These are phyloP conservation scores for Aspergillus felis DNA, from an alignment of 2,329 filamentous ascomycete species.

Conservation along the genomic window DNA sequence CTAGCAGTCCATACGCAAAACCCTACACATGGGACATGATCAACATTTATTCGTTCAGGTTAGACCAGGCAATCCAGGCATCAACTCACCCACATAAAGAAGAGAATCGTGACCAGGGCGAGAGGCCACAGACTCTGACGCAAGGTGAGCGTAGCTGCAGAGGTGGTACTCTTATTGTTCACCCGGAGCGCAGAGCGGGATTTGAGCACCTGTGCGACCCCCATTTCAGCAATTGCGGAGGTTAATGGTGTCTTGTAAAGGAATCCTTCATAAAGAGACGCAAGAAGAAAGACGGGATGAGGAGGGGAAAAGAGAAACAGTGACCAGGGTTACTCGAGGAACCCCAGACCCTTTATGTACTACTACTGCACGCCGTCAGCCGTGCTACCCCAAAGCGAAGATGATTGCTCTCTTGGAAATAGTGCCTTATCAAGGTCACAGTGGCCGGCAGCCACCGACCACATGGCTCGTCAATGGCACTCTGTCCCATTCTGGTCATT, in stretches of 20 bases:
- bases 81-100: slow-evolving; percentile 49
- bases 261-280: background rate
- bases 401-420: background rate
- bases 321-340: background rate
- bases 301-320: background rate
- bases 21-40: slow-evolving; percentile 27
- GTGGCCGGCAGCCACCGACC: background rate
- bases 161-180: slow-evolving; percentile 35
- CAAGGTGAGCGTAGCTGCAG: slow-evolving; percentile 41
- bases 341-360: background rate
- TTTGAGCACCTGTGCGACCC: slow-evolving; percentile 25
- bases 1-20: slow-evolving; percentile 48
- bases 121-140: slow-evolving; percentile 44
- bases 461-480: background rate
- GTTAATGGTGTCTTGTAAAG: background rate
- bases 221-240: slow-evolving; percentile 18
- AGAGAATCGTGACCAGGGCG: slow-evolving; percentile 45
- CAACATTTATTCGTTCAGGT: background rate
- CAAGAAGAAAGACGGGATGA: background rate
- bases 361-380: background rate
- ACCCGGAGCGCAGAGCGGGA: slow-evolving; percentile 30
- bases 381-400: background rate
- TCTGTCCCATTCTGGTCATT: background rate
- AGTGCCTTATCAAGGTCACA: background rate
- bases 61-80: background rate